Evolutionary conservation across 352 stramenopile genomes (phyloP).

Genomic region (Stephanocyclus meneghinianus): DNA sequence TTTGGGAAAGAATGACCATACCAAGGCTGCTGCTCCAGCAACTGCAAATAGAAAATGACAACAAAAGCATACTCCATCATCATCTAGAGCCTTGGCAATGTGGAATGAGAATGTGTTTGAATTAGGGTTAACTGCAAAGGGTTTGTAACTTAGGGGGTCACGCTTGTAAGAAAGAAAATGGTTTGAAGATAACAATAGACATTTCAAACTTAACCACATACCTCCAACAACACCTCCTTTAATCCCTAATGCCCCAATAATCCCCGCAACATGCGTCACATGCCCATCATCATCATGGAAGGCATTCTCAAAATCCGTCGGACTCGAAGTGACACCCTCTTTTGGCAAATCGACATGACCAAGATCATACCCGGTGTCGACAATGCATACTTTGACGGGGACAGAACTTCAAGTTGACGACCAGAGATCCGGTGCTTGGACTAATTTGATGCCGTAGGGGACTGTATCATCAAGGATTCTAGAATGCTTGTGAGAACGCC

Average conservation of each 20-base stretch:
- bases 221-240: conserved; percentile 27
- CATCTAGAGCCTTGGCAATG: conserved; percentile 55
- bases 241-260: conserved; percentile 46
- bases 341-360: conserved; percentile 48
- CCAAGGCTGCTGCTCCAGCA: conserved; percentile 56
- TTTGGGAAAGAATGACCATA: conserved; percentile 51
- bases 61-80: conserved; percentile 30
- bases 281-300: conserved; percentile 46
- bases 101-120: conserved; percentile 44
- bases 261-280: conserved; percentile 43
- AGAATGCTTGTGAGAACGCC: not conserved
- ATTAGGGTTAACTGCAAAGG: conserved; percentile 26
- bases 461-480: conserved; percentile 1
- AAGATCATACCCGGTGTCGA: conserved; percentile 58
- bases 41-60: conserved; percentile 25
- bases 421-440: conserved; percentile 16
- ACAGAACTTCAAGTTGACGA: not conserved
- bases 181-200: not conserved
- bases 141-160: not conserved
- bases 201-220: not conserved
- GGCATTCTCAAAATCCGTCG: conserved; percentile 27
- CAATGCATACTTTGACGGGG: conserved; percentile 49
- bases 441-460: conserved; percentile 6
- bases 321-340: conserved; percentile 17
- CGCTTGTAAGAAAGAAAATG: not conserved